Percentiles rank a stretch among this genome's conserved stretches.
Evolutionary conservation across 352 stramenopile genomes (phyloP).

Genomic region (Plasmopara muralis): DNA sequence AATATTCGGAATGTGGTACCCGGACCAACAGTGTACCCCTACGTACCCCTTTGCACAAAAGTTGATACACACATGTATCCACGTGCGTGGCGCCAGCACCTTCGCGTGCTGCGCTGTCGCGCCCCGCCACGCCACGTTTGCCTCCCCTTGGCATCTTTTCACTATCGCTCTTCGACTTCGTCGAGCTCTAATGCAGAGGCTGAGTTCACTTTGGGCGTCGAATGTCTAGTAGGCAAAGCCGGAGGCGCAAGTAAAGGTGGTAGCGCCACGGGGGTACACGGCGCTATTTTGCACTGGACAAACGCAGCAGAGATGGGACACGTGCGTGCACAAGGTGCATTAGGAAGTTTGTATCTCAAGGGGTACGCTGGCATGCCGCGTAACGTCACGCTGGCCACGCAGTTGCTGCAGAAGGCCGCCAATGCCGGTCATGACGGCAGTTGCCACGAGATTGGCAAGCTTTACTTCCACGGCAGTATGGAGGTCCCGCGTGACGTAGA

Average conservation of each 20-base stretch:
- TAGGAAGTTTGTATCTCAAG: slow-evolving; percentile 65
- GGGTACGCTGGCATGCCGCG: slow-evolving; percentile 42
- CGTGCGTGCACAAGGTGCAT: slow-evolving; percentile 57
- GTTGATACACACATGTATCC: slow-evolving; percentile 6
- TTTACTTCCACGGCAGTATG: slow-evolving; percentile 52
- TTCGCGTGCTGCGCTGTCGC: slow-evolving; percentile 14
- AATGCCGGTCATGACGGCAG: slow-evolving; percentile 60
- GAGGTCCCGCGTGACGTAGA: slow-evolving; percentile 25
- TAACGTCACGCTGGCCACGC: slow-evolving; percentile 38
- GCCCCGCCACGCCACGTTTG: slow-evolving; percentile 4
- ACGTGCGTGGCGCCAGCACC: slow-evolving; percentile 7
- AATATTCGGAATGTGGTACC: too few species aligned
- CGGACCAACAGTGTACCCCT: too few species aligned
- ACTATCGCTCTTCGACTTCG: slow-evolving; percentile 7
- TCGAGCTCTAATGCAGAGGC: slow-evolving; percentile 22
- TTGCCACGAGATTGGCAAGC: slow-evolving; percentile 71
- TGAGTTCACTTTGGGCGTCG: slow-evolving; percentile 58
- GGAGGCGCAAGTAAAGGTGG: slow-evolving; percentile 15
- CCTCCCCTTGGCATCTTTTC: slow-evolving; percentile 2
- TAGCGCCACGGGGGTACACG: slow-evolving; percentile 35
- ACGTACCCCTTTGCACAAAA: too few species aligned
- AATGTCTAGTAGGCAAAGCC: slow-evolving; percentile 46
- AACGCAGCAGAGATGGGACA: slow-evolving; percentile 66
- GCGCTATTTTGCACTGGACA: slow-evolving; percentile 69
- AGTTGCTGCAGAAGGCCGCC: slow-evolving; percentile 58